These are phyloP conservation scores for Dovyalis caffra DNA, from an alignment of 345 rosid species.

Conservation along the genomic window DNA sequence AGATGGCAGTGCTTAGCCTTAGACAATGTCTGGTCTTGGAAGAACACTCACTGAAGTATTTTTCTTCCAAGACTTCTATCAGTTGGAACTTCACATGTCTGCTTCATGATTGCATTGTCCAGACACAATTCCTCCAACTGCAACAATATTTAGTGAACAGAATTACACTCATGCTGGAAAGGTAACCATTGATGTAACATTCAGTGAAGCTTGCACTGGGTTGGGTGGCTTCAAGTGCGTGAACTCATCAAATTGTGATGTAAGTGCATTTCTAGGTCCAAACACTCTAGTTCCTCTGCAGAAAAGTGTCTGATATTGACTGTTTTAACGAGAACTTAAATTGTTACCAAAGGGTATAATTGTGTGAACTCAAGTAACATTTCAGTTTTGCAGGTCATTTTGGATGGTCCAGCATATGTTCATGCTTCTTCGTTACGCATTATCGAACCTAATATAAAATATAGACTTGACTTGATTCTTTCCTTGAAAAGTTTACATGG, in stretches of 20 bases:
- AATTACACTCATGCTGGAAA: conserved; percentile 42
- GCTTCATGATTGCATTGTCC: conserved; percentile 3
- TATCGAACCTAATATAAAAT: conserved; percentile 32
- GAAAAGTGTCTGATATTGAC: too few species aligned
- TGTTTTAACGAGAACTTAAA: not conserved
- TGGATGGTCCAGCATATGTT: conserved; percentile 40
- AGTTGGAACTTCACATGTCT: not conserved
- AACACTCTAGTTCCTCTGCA: not conserved
- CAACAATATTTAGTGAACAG: conserved; percentile 37
- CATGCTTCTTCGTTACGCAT: conserved; percentile 33
- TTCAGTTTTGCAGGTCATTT: conserved; percentile 31
- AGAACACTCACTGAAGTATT: not conserved
- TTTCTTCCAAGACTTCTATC: too few species aligned
- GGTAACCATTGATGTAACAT: conserved; percentile 35
- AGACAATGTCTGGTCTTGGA: not conserved
- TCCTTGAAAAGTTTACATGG: conserved; percentile 23
- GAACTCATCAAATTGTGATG: conserved; percentile 50
- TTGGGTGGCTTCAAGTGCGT: conserved; percentile 48
- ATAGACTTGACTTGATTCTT: conserved; percentile 32
- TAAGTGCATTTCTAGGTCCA: conserved; percentile 21
- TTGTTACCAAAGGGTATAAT: not conserved
- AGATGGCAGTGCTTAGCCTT: not conserved
- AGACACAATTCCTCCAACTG: conserved; percentile 54
- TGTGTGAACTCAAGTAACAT: not conserved
- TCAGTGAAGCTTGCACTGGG: conserved; percentile 50